Evolutionary conservation across 2,329 filamentous ascomycete species (phyloP), one percentile per base, ranked within the genome.

Genomic region (Nothopassalora personata): DNA sequence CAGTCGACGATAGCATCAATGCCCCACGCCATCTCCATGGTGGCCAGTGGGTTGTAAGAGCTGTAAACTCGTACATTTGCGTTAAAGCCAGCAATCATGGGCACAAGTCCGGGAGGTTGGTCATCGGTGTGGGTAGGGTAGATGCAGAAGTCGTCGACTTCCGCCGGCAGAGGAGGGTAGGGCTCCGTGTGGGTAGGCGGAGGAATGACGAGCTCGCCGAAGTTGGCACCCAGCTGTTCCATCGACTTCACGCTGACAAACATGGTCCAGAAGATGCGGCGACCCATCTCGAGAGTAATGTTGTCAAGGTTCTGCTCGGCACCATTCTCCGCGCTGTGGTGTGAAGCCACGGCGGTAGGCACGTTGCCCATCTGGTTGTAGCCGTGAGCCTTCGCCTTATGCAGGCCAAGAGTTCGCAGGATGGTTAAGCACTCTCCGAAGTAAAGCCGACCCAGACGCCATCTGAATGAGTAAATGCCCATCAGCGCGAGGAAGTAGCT

Each of bases 121-220:
- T 82, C 79, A 33, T 87, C 82, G 54, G 93, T 84, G 62, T 89
- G 84, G 27, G 86, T 83, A 1, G 86, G 79, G 59, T 86, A 86
- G 59, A 96, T 89, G 68, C 85, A 92, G 58, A 88, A 86, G 72
- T 96, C 91, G 66, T 96, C 91, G 0, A 95, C 85, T 68, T 95
- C 91, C 19, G 87, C 77, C 0, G 91, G 91, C 11, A 91, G 80
- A 7, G 89, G 87, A 3, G 91, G 91, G 65, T 94, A 91, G 4
- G 86, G 87, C 47, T 90, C 84, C 28, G 82, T 86, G 0, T 86
- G 84, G 0, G 90, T 95, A 1, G 88, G 86, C 3, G 90, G 90
- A 8, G 88, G 85, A 53, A 96, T 86, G 36, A 88, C 82, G 39
- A 92, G 77, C 66, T 91, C 89, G 36, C 84, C 83, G 61, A 88